phyloP scores from a whole-genome alignment of 1,284 basidiomycete genomes.

The Agroathelia rolfsii region DNA sequence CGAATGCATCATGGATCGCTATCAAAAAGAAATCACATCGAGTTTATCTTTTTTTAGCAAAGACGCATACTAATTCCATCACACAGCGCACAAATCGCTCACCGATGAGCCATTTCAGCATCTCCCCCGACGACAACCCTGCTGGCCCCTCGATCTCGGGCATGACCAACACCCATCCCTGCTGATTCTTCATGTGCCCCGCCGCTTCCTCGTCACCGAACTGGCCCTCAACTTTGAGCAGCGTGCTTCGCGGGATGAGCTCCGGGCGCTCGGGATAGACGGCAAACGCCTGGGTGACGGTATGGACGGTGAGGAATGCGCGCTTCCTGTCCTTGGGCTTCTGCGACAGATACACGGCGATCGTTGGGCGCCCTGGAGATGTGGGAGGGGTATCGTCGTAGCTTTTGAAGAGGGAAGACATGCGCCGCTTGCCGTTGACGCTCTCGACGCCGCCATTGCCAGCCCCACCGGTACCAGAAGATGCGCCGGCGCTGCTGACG shows the following conservation, averaged over 20 bases:
- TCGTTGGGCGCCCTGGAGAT: slow-evolving; percentile 24
- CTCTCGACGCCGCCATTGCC: slow-evolving; percentile 7
- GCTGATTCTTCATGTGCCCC: slow-evolving; percentile 46
- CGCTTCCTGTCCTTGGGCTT: slow-evolving; percentile 67
- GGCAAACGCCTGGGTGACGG: slow-evolving; percentile 69
- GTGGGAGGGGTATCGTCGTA: slow-evolving; percentile 9
- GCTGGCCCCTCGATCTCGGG: slow-evolving; percentile 67
- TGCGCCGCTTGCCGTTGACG: slow-evolving; percentile 43
- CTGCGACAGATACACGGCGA: slow-evolving; percentile 49
- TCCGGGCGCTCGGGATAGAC: slow-evolving; percentile 95
- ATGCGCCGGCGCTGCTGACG: slow-evolving; percentile 40
- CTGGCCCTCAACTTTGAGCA: slow-evolving; percentile 81
- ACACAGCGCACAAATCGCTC: slow-evolving; percentile 16
- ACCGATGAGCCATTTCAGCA: slow-evolving; percentile 94
- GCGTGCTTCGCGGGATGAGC: slow-evolving; percentile 74
- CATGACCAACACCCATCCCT: slow-evolving; percentile 85
- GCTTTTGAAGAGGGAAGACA: slow-evolving; percentile 59
- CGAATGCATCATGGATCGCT: slow-evolving; percentile 83
- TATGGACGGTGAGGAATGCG: slow-evolving; percentile 44
- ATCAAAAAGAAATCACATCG: slow-evolving; percentile 10
- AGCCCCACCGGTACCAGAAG: slow-evolving; percentile 5
- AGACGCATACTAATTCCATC: slow-evolving; percentile 12
- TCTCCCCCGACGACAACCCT: slow-evolving; percentile 63
- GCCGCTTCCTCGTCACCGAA: slow-evolving; percentile 71
- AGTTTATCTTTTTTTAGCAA: slow-evolving; percentile 4